Percentiles rank a stretch among this genome's conserved stretches.
These are phyloP conservation scores for Xylaria nigripes DNA, from an alignment of 495 filamentous ascomycete genomes.

Conservation along the genomic window DNA sequence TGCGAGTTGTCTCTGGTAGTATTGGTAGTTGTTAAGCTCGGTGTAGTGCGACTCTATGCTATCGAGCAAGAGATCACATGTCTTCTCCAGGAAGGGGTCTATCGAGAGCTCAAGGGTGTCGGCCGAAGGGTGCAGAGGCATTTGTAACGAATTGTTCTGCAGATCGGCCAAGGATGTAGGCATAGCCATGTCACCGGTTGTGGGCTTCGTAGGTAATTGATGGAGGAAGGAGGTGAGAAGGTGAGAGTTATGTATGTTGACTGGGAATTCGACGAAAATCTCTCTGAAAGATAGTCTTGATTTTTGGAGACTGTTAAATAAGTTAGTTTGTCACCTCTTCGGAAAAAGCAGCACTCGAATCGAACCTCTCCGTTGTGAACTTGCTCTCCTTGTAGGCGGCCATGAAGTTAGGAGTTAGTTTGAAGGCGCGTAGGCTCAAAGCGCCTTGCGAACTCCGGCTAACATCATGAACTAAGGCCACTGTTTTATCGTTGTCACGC, in stretches of 20 bases:
- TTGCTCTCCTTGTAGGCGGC: conserved; percentile 89
- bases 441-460: conserved; percentile 88
- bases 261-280: conserved; percentile 85
- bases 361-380: conserved; percentile 90
- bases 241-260: conserved; percentile 92
- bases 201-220: conserved; percentile 57
- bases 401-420: conserved; percentile 82
- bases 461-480: conserved; percentile 92
- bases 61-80: conserved; percentile 88
- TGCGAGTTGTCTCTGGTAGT: conserved; percentile 90
- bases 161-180: conserved; percentile 72
- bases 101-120: conserved; percentile 85
- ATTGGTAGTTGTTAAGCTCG: conserved; percentile 97
- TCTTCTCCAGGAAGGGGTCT: conserved; percentile 98
- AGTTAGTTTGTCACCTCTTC: conserved; percentile 25
- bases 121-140: conserved; percentile 75
- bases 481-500: conserved; percentile 86
- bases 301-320: conserved; percentile 69
- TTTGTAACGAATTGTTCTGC: conserved; percentile 42
- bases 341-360: not conserved
- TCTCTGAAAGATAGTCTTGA: conserved; percentile 88
- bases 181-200: conserved; percentile 54
- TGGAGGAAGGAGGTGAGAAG: conserved; percentile 92
- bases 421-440: conserved; percentile 83
- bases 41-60: conserved; percentile 96